A percentile compares a stretch with the other conserved stretches of the same genome.
Conservation (phyloP, 768 basidiomycete genomes). For the Russula ochroleuca region DNA sequence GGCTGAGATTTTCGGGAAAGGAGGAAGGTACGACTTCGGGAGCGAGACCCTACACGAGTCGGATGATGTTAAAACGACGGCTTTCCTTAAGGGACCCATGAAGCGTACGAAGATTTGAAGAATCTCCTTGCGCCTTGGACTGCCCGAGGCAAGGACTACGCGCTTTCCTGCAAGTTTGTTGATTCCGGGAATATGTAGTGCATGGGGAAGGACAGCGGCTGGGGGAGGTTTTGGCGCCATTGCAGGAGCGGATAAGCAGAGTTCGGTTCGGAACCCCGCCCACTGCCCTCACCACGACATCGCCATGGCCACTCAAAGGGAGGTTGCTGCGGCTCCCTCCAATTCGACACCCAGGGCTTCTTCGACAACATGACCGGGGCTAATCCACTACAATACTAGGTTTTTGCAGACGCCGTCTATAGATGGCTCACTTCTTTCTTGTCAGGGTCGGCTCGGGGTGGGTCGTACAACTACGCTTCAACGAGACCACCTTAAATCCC, state of each 20-base stretch:
- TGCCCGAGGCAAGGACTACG: constrained; percentile 81
- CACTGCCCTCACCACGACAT: no score
- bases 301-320: no score
- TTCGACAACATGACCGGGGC: no score
- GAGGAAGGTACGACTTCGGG: constrained; percentile 71
- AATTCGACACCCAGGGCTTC: no score
- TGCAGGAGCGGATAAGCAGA: neutral
- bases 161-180: constrained; percentile 71
- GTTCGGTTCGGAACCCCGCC: no score
- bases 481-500: no score
- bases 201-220: constrained; percentile 50
- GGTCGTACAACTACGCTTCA: no score
- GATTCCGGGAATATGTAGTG: constrained; percentile 55
- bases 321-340: no score
- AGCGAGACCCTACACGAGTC: constrained; percentile 46
- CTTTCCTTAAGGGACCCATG: neutral
- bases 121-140: constrained; percentile 81
- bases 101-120: constrained; percentile 66
- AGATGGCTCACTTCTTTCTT: no score
- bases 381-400: no score
- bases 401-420: no score
- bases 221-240: constrained; percentile 20
- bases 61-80: neutral
- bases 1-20: constrained; percentile 74
- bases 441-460: no score